Evolutionary conservation across 2,329 filamentous ascomycete genomes (phyloP).

Genomic region (Fusarium nisikadoi): DNA sequence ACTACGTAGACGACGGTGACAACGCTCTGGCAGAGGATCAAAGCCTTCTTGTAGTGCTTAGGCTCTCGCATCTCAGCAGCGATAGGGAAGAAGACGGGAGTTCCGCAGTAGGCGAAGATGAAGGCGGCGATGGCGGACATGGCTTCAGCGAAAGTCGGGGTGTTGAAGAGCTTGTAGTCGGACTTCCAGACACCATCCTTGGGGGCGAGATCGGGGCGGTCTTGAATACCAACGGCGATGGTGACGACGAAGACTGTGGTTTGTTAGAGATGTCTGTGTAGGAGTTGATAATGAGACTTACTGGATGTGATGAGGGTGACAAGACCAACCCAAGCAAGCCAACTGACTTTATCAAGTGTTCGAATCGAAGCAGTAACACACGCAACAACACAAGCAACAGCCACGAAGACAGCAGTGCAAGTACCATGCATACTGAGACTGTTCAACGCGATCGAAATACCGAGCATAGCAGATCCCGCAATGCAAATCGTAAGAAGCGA

Average conservation of each 20-base stretch:
- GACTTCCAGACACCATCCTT: slow-evolving; percentile 42
- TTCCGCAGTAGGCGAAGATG: slow-evolving; percentile 53
- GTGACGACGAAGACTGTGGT: slow-evolving; percentile 31
- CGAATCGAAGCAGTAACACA: slow-evolving; percentile 48
- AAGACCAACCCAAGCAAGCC: slow-evolving; percentile 47
- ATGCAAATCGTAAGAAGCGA: slow-evolving; percentile 48
- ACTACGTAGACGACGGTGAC: slow-evolving; percentile 49
- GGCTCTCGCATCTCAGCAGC: slow-evolving; percentile 50
- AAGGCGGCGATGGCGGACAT: slow-evolving; percentile 48
- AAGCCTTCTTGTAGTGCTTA: slow-evolving; percentile 40
- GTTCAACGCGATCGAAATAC: slow-evolving; percentile 54
- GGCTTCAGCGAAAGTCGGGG: slow-evolving; percentile 47
- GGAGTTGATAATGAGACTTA: background rate
- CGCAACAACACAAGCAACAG: slow-evolving; percentile 46
- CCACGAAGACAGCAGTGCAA: slow-evolving; percentile 55
- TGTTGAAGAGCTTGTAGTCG: slow-evolving; percentile 48
- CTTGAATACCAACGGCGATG: slow-evolving; percentile 37
- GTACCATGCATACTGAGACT: slow-evolving; percentile 51
- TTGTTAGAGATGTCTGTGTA: background rate
- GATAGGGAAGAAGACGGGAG: slow-evolving; percentile 50
- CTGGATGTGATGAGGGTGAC: slow-evolving; percentile 30
- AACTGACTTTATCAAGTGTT: slow-evolving; percentile 47
- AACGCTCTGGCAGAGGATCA: slow-evolving; percentile 44
- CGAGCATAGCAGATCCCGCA: slow-evolving; percentile 36
- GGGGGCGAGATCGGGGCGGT: slow-evolving; percentile 33